Base-by-base conservation (phyloP, 2,329 filamentous ascomycete species). In the Diaporthe aspalathi region DNA sequence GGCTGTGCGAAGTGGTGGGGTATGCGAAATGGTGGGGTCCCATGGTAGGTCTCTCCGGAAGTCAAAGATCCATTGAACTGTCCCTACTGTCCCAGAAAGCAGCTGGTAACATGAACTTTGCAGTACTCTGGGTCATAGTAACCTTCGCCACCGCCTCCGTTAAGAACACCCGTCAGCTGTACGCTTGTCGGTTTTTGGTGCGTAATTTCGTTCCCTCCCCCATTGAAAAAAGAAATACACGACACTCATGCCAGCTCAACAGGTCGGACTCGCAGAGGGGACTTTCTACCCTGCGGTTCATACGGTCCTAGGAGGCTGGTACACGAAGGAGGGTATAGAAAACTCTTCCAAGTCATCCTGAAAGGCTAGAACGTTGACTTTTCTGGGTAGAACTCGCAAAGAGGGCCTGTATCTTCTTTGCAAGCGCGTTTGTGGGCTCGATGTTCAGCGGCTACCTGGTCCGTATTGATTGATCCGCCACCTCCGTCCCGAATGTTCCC, bases 211-310 rank as follows among this genome's bases (percentile, higher is more conserved):
- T 57, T 22, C 22, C 1, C 16, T 20, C 2, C 17, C 35, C 35
- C 35, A 38, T 52, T 24, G 2, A 20, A 1, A 27, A 3, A 17
- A 20, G 1, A 27, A 3, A 17, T 4, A 1, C 22, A 6, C 16
- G 2, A 14, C 54, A 5, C 68, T 70, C 1, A 70, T 3, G 4
- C 16, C 2, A 20, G 22, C 1, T 17, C 2, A 20, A 57, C 29
- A 73, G 72, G 72, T 73, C 8, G 67, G 72, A 6, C 60, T 73
- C 2, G 72, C 72, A 14, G 72, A 73, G n/a, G 72, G 72, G 3
- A 74, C 72, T 1, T 74, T 74, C 43, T 74, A 74, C 38, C 73
- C 73, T 9, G 73, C 71, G 5, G 71, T 74, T 2, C 73, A 74
- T 29, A 73, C 71, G 4, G 68, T 74, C 3, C 68, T 74, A 5